These are phyloP conservation scores for Arthroderma uncinatum DNA, from an alignment of 2,329 filamentous ascomycete genomes.

Conservation along the genomic window DNA sequence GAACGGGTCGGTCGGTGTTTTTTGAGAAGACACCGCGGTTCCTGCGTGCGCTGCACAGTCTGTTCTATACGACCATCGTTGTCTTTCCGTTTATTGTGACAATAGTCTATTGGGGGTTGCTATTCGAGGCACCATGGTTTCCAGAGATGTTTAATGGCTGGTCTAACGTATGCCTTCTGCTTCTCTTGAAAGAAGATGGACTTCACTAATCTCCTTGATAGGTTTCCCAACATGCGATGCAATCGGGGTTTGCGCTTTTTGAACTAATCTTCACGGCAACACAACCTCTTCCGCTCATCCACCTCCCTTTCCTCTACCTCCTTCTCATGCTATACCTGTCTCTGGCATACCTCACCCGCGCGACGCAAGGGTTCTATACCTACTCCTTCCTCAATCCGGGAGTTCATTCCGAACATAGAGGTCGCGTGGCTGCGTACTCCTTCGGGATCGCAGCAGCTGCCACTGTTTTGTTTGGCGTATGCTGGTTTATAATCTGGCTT, in stretches of 20 bases:
- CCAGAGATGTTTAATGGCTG: constrained; percentile 44
- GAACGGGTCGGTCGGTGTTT: constrained; percentile 41
- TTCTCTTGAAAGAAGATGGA: background rate
- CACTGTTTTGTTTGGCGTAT: constrained; percentile 43
- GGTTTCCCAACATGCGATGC: constrained; percentile 64
- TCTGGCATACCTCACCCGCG: constrained; percentile 61
- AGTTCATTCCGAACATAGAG: constrained; percentile 35
- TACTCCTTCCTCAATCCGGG: constrained; percentile 66
- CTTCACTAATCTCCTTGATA: constrained; percentile 14
- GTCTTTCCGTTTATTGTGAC: constrained; percentile 59
- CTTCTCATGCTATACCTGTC: constrained; percentile 60
- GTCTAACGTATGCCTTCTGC: constrained; percentile 31
- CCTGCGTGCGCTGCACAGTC: constrained; percentile 53
- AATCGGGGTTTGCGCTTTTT: constrained; percentile 61
- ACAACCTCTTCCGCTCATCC: constrained; percentile 50
- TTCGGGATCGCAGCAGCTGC: constrained; percentile 47
- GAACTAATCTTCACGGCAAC: constrained; percentile 62
- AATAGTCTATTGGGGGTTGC: constrained; percentile 56
- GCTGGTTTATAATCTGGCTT: constrained; percentile 43
- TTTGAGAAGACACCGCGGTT: constrained; percentile 50
- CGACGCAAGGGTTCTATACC: constrained; percentile 60
- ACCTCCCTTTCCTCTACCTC: constrained; percentile 57
- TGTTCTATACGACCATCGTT: constrained; percentile 53
- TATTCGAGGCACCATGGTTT: constrained; percentile 47
- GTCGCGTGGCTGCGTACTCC: constrained; percentile 53